Evolutionary conservation across 768 basidiomycete genomes (phyloP).

Genomic region (Mycena venus): DNA sequence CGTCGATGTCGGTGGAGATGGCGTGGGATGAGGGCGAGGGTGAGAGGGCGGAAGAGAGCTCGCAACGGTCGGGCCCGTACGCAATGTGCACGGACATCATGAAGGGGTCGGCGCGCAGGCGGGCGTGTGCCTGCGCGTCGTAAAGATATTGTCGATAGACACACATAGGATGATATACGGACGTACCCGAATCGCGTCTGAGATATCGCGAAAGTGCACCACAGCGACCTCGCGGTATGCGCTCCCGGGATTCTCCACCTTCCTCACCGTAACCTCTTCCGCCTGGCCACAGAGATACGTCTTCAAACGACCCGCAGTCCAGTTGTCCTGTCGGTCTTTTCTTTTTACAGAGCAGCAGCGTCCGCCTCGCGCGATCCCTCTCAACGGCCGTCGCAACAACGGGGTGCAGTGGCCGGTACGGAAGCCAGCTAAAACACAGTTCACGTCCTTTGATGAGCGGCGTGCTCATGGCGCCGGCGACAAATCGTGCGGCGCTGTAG

Average conservation of each 20-base stretch:
- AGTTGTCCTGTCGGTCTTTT: not conserved
- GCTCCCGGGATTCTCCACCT: too few relatives aligned
- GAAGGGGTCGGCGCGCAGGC: not conserved
- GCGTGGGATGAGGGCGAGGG: not conserved
- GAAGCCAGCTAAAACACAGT: not conserved
- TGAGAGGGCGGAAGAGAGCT: too few relatives aligned
- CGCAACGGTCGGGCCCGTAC: slow-evolving; percentile 8
- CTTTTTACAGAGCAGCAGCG: not conserved
- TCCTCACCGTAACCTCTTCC: not conserved
- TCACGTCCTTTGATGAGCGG: not conserved
- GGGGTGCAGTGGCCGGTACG: slow-evolving; percentile 2
- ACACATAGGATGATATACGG: not conserved
- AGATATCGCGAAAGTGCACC: not conserved
- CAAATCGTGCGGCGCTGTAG: not conserved
- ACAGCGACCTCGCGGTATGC: not conserved
- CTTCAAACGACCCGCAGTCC: not conserved
- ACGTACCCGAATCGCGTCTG: not conserved
- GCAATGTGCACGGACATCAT: not conserved
- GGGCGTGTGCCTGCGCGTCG: not conserved
- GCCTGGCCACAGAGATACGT: not conserved
- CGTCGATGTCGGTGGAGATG: not conserved
- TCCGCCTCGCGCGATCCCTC: not conserved
- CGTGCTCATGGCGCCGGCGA: not conserved
- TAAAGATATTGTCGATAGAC: not conserved
- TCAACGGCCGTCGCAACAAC: not conserved